These are phyloP conservation scores for Silene conica DNA, from an alignment of 148 eudicot genomes.

Conservation along the genomic window DNA sequence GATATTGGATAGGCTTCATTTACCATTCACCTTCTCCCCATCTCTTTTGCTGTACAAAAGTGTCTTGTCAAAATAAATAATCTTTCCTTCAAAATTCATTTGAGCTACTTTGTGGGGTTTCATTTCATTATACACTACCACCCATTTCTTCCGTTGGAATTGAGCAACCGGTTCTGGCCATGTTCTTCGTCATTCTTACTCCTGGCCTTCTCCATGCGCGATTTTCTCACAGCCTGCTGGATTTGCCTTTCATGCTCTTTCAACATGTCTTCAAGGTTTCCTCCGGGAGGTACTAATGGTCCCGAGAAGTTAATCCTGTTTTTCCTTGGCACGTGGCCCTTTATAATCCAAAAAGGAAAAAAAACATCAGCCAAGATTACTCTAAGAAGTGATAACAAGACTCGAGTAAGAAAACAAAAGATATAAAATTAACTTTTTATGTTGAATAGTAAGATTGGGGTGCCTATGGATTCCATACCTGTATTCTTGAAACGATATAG, in stretches of 20 bases:
- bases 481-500: no score
- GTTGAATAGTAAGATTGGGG: no score
- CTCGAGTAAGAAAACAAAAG: no score
- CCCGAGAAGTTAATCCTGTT: constrained; percentile 29
- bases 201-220: constrained; percentile 26
- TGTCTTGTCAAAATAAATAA: constrained; percentile 5
- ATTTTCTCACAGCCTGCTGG: constrained; percentile 28
- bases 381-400: background rate
- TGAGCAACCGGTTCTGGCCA: constrained; percentile 2
- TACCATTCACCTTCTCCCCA: constrained; percentile 2
- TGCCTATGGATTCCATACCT: no score
- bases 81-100: background rate
- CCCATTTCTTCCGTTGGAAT: constrained; percentile 17
- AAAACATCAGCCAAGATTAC: background rate
- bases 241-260: constrained; percentile 38
- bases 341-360: background rate
- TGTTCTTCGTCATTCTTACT: constrained; percentile 5
- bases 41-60: constrained; percentile 19
- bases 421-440: no score
- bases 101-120: constrained; percentile 1
- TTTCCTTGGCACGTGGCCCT: constrained; percentile 26
- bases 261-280: constrained; percentile 34
- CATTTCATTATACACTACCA: background rate
- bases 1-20: background rate
- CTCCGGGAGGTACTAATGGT: constrained; percentile 29